phyloP scores from a whole-genome alignment of 352 stramenopile genomes.

The Globisporangium megalacanthum region DNA sequence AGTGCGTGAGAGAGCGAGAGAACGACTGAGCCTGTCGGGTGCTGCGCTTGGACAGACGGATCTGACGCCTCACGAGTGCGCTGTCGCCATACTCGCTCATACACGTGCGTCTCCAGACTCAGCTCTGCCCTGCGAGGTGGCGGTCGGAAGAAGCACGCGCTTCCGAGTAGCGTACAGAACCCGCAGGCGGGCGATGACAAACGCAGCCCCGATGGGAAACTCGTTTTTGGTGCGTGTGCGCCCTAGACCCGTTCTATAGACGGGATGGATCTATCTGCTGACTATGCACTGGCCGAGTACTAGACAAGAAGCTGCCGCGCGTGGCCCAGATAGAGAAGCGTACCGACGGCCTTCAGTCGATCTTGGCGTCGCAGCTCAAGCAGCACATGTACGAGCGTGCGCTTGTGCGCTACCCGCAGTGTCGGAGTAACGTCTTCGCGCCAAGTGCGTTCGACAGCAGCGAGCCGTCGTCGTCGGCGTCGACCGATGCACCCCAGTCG shows the following conservation, averaged over 20 bases:
- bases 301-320: constrained; percentile 66
- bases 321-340: constrained; percentile 70
- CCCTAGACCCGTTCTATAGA: too few relatives aligned
- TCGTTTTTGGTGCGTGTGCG: constrained; percentile 43
- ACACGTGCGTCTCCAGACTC: neutral
- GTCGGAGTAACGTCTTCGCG: constrained; percentile 58
- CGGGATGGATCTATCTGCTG: neutral
- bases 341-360: constrained; percentile 27
- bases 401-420: constrained; percentile 57
- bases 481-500: constrained; percentile 18
- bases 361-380: constrained; percentile 47
- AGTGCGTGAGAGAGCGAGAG: constrained; percentile 17
- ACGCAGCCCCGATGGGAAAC: constrained; percentile 51
- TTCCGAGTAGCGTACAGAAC: constrained; percentile 27
- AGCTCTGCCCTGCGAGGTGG: constrained; percentile 21
- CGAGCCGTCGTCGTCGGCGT: neutral
- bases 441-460: constrained; percentile 42
- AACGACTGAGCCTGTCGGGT: neutral
- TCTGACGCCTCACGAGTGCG: neutral
- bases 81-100: neutral
- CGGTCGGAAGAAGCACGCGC: constrained; percentile 37
- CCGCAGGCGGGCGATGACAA: constrained; percentile 18
- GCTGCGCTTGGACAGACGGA: neutral
- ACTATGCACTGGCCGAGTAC: neutral
- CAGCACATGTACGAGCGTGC: constrained; percentile 61